Evolutionary conservation across 1,284 basidiomycete species (phyloP), one percentile per base, ranked within the genome.

Genomic region (Cutaneotrichosporon dermatis): DNA sequence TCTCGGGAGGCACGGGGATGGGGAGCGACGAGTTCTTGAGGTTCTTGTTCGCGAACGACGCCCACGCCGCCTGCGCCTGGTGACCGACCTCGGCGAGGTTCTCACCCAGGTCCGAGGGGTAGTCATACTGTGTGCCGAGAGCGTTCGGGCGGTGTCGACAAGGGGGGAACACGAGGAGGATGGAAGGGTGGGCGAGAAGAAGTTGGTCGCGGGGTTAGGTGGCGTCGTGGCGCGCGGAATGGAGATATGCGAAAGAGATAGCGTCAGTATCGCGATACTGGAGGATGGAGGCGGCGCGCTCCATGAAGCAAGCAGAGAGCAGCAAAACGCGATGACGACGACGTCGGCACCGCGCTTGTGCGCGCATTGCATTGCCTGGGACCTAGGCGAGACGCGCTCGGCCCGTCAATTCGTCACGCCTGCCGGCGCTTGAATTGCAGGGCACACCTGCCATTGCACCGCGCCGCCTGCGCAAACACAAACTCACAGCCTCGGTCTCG

Each of bases 11-110:
- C 25, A 25, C 58, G 16, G 88, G 86, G 5, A 85, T 80, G 57
- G 92, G 92, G 35, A 96, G 82, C 73, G 87, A 87, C 39, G 91
- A 92, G 61, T 89, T 89, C 81, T 95, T 89, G 79, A 96, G 82
- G 83, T 96, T 88, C 77, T 85, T 83, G 67, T 90, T 85, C 66
- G 95, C 95, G 78, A 99, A 89, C 62, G 85, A 85, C 68, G 87
- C 85, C 82, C 96, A 83, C 75, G 85, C 85, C 71, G 88, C 85
- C 60, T 89, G 83, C 75, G 95, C 84, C 68, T 85, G 84, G 35
- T 85, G 83, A 3, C 80, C 79, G 34, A 82, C 69, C 66, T 83
- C 82, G 13, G 72, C 70, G 41, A 83, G 73, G 58, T 79, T 80
- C 74, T 84, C 83, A 57, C 80, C 76, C 58, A 83, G 71, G 64